Evolutionary conservation across 2,329 filamentous ascomycete species (phyloP).

Genomic region (Amauroascus niger): DNA sequence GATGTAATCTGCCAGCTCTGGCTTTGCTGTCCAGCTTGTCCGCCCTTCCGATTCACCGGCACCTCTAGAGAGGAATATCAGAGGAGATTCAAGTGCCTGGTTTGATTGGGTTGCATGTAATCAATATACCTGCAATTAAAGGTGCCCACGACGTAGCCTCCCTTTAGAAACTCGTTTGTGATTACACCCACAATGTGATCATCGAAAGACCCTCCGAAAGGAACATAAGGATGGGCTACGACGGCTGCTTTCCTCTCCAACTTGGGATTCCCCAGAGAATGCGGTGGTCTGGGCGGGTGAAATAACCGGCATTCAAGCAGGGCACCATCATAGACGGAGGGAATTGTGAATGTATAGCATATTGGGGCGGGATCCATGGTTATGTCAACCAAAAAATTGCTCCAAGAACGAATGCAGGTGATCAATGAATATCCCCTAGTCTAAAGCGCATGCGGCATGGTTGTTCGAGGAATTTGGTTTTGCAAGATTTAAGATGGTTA

Average conservation of each 20-base stretch:
- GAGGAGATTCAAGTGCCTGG: not conserved
- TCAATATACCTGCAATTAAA: conserved; percentile 74
- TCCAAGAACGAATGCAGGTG: too few species aligned
- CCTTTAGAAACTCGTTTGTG: conserved; percentile 53
- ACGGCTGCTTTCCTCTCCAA: conserved; percentile 45
- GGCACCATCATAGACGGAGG: conserved; percentile 70
- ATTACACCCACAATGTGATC: conserved; percentile 66
- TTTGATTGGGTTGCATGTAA: not conserved
- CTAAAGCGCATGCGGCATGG: too few species aligned
- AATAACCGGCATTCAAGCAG: conserved; percentile 75
- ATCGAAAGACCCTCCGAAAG: conserved; percentile 75
- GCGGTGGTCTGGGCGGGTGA: conserved; percentile 44
- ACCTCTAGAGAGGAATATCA: conserved; percentile 47
- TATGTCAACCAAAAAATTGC: not conserved
- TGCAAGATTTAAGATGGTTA: too few species aligned
- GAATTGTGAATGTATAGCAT: conserved; percentile 59
- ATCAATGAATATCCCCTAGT: too few species aligned
- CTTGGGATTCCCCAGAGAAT: conserved; percentile 8
- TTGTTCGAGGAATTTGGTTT: too few species aligned
- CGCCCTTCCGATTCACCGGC: conserved; percentile 62
- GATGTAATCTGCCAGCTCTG: conserved; percentile 72
- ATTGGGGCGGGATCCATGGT: not conserved
- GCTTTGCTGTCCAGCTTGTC: conserved; percentile 78
- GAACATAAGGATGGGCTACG: conserved; percentile 83
- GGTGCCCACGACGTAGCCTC: conserved; percentile 67